Conservation (phyloP, 2,329 filamentous ascomycete genomes). For the Neofusicoccum umdonicola region DNA sequence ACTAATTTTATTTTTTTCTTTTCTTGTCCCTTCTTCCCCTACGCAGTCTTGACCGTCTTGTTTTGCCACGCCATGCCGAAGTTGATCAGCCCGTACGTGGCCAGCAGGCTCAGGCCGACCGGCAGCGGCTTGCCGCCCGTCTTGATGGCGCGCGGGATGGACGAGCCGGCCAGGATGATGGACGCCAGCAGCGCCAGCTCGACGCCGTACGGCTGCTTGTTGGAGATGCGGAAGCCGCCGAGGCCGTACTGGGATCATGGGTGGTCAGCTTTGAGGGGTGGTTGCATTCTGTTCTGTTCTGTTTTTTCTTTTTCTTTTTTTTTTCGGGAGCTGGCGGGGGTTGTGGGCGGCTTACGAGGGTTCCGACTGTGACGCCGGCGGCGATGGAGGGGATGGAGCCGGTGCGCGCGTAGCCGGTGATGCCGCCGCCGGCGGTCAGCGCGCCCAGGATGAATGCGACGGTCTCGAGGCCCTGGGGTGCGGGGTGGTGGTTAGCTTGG, state of each 20-base stretch:
- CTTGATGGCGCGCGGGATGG: constrained; percentile 82
- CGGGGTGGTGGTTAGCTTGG: background rate
- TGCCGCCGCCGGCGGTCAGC: constrained; percentile 82
- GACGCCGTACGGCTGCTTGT: constrained; percentile 73
- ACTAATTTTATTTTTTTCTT: background rate
- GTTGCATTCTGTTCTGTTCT: background rate
- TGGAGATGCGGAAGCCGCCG: constrained; percentile 76
- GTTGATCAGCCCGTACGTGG: constrained; percentile 72
- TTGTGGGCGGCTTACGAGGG: constrained; percentile 47
- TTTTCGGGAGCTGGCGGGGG: too few species aligned
- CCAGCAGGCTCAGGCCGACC: constrained; percentile 72
- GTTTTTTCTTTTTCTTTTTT: too few species aligned
- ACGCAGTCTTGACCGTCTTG: constrained; percentile 13
- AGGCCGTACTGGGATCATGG: constrained; percentile 59
- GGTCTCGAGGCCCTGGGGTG: constrained; percentile 44
- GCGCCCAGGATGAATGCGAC: constrained; percentile 76
- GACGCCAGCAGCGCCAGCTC: constrained; percentile 89
- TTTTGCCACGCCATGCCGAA: constrained; percentile 68
- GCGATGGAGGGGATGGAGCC: constrained; percentile 82
- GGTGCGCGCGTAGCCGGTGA: constrained; percentile 80
- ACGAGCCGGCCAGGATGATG: constrained; percentile 76
- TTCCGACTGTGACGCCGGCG: constrained; percentile 80
- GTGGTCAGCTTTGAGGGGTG: background rate
- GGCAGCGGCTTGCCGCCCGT: constrained; percentile 76
- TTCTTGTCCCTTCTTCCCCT: background rate